Evolutionary conservation across 495 filamentous ascomycete genomes (phyloP), one percentile per base, ranked within the genome.

Genomic region (Penicillium subrubescens): DNA sequence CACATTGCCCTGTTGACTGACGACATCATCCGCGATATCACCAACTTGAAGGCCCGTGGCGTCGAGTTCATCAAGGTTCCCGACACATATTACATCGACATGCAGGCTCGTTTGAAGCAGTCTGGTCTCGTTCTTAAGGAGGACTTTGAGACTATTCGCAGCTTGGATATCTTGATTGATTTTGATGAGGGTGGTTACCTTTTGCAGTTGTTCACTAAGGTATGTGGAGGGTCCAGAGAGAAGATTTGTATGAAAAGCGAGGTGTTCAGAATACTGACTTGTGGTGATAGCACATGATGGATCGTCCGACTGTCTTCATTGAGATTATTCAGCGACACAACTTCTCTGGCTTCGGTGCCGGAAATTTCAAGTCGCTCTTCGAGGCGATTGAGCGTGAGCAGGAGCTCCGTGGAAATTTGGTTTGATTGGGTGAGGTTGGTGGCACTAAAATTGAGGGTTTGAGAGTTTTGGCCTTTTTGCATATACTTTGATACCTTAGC

Each of bases 311-410:
- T 1, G 92, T 97, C 0, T 97, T 97, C 73, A 85, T 97, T 60
- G 94, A 97, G 84, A 93, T 97, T 64, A 97, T 97, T 69, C 91
- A 97, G 76, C 80, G 92, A 39, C 86, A 92, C 64, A 88, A 92
- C 64, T 97, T 97, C 75, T 83, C 87, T 11, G 94, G 94, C 0
- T 97, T 97, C 67, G 92, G 93, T 5, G 94, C 92, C 3, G 93
- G 93, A n/a, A 97, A 97, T 71, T 96, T 97, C 80, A 96, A 92
- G 84, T 92, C 88, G 57, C 67, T 97, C 65, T 97, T 97, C 70
- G 92, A 97, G 79, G 93, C 94, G 5, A 92, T 97, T 75, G 93
- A 97, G 83, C 75, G 92, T 21, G 93, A 96, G 72, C 94, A 97
- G 79, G 92, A 84, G 23, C 81, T 89, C 73, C 79, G 93, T 61